Conservation (phyloP, 2,329 filamentous ascomycete species). For the Aspergillus sp. region DNA sequence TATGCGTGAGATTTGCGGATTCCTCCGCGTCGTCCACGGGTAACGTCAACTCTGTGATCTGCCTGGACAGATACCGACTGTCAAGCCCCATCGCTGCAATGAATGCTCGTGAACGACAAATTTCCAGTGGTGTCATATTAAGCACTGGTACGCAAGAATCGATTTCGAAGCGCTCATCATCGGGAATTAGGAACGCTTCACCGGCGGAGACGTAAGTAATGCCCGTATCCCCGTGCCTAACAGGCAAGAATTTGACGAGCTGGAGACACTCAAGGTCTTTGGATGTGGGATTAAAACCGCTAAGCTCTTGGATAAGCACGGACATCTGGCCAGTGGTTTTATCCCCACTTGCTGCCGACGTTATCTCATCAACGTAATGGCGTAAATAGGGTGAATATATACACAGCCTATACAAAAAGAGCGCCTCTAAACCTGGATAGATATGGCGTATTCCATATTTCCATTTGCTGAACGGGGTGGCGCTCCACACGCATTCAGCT, state of each 20-base stretch:
- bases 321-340: not conserved
- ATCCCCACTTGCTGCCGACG: not conserved
- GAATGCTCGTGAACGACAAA: not conserved
- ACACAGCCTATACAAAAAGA: not conserved
- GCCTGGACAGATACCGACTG: not conserved
- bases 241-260: not conserved
- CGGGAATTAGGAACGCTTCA: constrained; percentile 3
- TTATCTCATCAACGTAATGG: not conserved
- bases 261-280: not conserved
- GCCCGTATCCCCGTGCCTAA: not conserved
- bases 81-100: not conserved
- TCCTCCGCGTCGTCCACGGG: not conserved
- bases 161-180: constrained; percentile 1
- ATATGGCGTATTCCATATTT: not conserved
- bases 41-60: not conserved
- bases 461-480: not conserved
- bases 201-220: not conserved
- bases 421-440: not conserved
- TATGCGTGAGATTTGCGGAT: not conserved
- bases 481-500: not conserved
- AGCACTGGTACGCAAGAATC: not conserved
- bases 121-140: not conserved
- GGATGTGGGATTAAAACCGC: not conserved
- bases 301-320: not conserved
- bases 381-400: not conserved